These are phyloP conservation scores for Flaveria robusta DNA, from an alignment of 129 eudicot genomes.

Conservation along the genomic window DNA sequence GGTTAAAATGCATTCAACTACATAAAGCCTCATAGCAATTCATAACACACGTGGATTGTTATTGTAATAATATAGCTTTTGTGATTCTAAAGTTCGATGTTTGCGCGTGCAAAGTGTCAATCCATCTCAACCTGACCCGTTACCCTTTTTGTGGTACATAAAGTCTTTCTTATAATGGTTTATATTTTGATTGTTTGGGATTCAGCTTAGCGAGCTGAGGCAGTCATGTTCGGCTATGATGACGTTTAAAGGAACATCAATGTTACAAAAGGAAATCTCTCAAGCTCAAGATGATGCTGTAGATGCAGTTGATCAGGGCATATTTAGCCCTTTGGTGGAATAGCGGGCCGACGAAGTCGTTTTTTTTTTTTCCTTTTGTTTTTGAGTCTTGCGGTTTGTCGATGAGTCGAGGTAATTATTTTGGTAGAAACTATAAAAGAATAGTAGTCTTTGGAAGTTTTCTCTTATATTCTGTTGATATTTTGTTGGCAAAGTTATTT, in stretches of 20 bases:
- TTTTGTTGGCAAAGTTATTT: constrained; percentile 21
- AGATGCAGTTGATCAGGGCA: constrained; percentile 20
- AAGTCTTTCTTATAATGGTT: neutral
- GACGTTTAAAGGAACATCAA: constrained; percentile 72
- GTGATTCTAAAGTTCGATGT: neutral
- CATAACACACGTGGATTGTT: neutral
- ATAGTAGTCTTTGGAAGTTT: constrained; percentile 21
- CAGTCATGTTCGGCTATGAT: constrained; percentile 71
- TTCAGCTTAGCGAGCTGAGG: constrained; percentile 60
- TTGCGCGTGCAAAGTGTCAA: constrained; percentile 1
- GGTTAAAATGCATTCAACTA: neutral
- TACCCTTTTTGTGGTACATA: neutral
- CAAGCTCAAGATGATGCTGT: constrained; percentile 38
- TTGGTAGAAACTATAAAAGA: constrained; percentile 24
- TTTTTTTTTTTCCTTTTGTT: neutral
- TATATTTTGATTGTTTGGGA: constrained; percentile 15
- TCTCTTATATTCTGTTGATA: neutral
- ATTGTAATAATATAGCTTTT: neutral
- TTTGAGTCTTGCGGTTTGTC: constrained; percentile 21
- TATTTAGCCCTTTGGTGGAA: constrained; percentile 18
- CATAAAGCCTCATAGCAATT: neutral
- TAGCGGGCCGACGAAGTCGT: constrained; percentile 16
- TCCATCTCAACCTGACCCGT: neutral
- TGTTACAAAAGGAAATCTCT: constrained; percentile 71
- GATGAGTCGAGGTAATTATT: constrained; percentile 21